Evolutionary conservation across 306 rosid species (phyloP).

Genomic region (Gastrolobium villosum): DNA sequence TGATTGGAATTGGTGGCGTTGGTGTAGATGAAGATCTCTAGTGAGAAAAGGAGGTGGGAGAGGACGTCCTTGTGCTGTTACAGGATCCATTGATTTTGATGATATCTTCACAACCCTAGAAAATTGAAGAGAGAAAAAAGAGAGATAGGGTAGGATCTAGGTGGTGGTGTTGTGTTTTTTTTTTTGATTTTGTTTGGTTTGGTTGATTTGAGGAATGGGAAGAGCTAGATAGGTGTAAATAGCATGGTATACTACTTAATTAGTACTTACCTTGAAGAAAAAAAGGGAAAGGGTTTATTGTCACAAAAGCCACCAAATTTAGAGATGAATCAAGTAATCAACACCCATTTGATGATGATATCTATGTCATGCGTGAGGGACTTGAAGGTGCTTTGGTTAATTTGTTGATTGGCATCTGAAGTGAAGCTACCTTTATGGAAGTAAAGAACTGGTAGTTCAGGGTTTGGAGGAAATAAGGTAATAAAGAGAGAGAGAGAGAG

Average conservation of each 20-base stretch:
- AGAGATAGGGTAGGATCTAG: conserved; percentile 38
- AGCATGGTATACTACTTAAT: conserved; percentile 37
- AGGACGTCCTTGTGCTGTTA: conserved; percentile 84
- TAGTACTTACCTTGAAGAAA: conserved; percentile 47
- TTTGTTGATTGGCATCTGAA: conserved; percentile 20
- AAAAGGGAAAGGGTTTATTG: conserved; percentile 2
- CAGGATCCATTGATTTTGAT: conserved; percentile 72
- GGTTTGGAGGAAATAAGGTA: conserved; percentile 68
- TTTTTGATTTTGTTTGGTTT: conserved; percentile 7
- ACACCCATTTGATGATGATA: conserved; percentile 26
- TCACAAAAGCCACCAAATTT: conserved; percentile 46
- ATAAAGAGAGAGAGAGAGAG: conserved; percentile 22
- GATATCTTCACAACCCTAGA: conserved; percentile 37
- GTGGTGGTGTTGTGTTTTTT: conserved; percentile 5
- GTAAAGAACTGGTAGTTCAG: conserved; percentile 52
- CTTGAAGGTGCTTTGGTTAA: conserved; percentile 32
- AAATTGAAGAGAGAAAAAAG: conserved; percentile 27
- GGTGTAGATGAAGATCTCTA: conserved; percentile 84
- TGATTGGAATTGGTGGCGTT: conserved; percentile 73
- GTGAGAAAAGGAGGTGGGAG: conserved; percentile 87
- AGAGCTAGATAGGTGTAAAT: conserved; percentile 34
- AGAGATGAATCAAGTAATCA: conserved; percentile 53
- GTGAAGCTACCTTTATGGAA: conserved; percentile 37
- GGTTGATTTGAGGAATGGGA: conserved; percentile 38
- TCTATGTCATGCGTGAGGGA: conserved; percentile 34